phyloP scores from a whole-genome alignment of 1,139 yeast genomes.

The Saccharomyces hybrid region DNA sequence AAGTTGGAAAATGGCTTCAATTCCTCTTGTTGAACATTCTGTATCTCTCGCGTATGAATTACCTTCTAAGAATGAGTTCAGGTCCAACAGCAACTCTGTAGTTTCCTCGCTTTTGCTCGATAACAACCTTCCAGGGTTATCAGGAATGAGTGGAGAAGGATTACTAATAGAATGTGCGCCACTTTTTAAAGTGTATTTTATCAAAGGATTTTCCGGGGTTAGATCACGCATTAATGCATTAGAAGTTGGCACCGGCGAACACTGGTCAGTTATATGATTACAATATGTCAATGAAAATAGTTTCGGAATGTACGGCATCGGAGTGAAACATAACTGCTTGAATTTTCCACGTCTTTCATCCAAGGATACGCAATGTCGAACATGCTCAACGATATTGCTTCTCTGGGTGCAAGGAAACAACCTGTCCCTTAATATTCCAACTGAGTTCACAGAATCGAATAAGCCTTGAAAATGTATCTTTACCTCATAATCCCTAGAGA shows the following conservation, averaged over 20 bases:
- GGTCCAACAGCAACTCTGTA: neutral
- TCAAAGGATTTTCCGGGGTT: neutral
- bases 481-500: conserved; percentile 38
- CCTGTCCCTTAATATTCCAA: conserved; percentile 49
- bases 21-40: neutral
- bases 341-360: conserved; percentile 59
- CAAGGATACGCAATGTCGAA: conserved; percentile 56
- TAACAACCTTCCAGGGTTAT: neutral
- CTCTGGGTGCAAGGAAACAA: conserved; percentile 50
- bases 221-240: neutral
- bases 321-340: conserved; percentile 46
- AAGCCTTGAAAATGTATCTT: conserved; percentile 51
- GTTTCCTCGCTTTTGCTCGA: neutral
- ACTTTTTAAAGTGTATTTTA: neutral
- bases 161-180: neutral
- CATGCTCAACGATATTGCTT: conserved; percentile 44
- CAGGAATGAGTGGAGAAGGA: neutral
- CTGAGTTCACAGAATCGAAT: conserved; percentile 61
- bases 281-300: conserved; percentile 27
- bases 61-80: neutral
- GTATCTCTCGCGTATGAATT: conserved; percentile 1
- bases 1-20: conserved; percentile 3
- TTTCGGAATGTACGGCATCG: conserved; percentile 35
- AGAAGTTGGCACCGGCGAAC: neutral
- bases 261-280: conserved; percentile 6